Base-by-base conservation (phyloP, 2,329 filamentous ascomycete genomes). In the Claviceps africana region DNA sequence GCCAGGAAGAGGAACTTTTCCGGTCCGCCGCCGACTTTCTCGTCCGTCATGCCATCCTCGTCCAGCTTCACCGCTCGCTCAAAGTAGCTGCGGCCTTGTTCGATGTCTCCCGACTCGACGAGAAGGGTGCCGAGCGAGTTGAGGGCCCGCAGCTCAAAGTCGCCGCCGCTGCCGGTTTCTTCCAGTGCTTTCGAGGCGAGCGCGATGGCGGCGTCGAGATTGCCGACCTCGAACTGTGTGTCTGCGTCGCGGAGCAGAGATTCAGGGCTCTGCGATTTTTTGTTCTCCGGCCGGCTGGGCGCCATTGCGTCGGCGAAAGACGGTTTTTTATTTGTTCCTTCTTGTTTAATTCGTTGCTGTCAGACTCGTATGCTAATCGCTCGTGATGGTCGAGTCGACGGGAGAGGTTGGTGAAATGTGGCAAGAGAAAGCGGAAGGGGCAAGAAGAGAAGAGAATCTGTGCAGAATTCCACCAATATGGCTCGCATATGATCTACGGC, bases 1-100 rank as follows among this genome's bases (percentile, higher is more conserved):
- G 93, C 93, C 54, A 98, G 74, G 80, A 90, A 95, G 48, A 97
- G 71, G 63, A 96, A 97, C 70, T 96, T 97, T 64, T 97, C 91
- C 0, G 89, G 81, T 1, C 90, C 90, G 30, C 88, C 88, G 48
- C 89, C 90, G 50, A 83, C 66, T 40, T 80, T 77, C 61, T 88
- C 85, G 19, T 84, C 78, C 54, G 82, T 71, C 40, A 72, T 69
- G 19, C 91, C 93, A 53, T 90, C 80, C 25, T 82, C 76, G 64
- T 98, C 93, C 37, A 93, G 76, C 51, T 76, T 72, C 39, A 85
- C 85, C 0, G 93, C 88, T 46, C 78, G 75, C 55, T 82, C 66
- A 62, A 96, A 95, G 61, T 81, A 83, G 47, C 74, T 69, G 54
- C 85, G 77, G 43, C 91, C 91, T 17, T 78, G 71, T 51, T 91